These are phyloP conservation scores for Phalaenopsis hybrid DNA, from an alignment of 116 monocot genomes.

Conservation along the genomic window DNA sequence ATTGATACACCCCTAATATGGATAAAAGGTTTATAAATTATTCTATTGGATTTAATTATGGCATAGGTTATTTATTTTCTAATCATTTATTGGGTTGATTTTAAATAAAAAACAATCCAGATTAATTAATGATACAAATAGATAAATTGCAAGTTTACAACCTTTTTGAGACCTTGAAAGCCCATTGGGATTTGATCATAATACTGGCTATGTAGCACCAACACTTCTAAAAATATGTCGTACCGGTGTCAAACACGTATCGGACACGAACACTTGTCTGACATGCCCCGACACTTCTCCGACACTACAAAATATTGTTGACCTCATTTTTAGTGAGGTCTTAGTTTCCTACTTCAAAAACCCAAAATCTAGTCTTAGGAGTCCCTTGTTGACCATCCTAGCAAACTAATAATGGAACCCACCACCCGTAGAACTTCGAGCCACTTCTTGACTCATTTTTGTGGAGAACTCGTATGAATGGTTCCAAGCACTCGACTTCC, in stretches of 20 bases:
- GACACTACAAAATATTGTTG: too few species aligned
- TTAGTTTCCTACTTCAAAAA: too few species aligned
- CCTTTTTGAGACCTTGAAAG: not conserved
- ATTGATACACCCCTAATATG: not conserved
- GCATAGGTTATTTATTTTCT: not conserved
- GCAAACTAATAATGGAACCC: too few species aligned
- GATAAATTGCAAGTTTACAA: not conserved
- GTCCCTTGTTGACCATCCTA: too few species aligned
- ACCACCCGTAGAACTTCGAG: constrained; percentile 87
- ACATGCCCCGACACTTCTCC: too few species aligned
- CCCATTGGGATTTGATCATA: not conserved
- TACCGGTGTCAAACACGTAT: too few species aligned
- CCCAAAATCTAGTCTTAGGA: too few species aligned
- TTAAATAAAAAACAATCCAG: not conserved
- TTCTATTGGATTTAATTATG: not conserved
- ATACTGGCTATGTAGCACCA: not conserved
- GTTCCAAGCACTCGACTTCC: too few species aligned
- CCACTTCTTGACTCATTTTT: constrained; percentile 84
- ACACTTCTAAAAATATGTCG: too few species aligned
- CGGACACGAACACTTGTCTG: too few species aligned
- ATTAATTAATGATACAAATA: not conserved
- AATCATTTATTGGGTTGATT: not conserved
- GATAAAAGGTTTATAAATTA: not conserved
- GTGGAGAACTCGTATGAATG: too few species aligned
- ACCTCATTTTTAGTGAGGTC: too few species aligned